Conservation (phyloP, 768 basidiomycete species). For the Mycena galericulata region DNA sequence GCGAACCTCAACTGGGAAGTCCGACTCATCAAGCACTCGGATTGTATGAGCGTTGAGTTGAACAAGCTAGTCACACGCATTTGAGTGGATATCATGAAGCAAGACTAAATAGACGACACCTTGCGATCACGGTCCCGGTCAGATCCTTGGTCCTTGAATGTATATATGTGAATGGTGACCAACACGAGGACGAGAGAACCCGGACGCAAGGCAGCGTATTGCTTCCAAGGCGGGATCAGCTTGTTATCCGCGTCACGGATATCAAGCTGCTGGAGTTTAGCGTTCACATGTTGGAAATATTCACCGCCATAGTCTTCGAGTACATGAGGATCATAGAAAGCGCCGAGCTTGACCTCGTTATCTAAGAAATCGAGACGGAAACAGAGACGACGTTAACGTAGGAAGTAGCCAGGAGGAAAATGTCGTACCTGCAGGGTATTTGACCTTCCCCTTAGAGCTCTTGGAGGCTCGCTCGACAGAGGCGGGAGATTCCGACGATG, state of each 20-base stretch:
- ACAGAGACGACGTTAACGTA: too few species aligned
- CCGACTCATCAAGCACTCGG: not conserved
- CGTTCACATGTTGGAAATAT: slow-evolving; percentile 16
- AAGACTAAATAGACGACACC: not conserved
- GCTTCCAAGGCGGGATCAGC: slow-evolving; percentile 14
- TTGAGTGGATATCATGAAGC: not conserved
- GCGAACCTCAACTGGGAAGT: not conserved
- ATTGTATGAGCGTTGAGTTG: not conserved
- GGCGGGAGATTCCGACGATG: too few species aligned
- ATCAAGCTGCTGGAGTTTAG: slow-evolving; percentile 14
- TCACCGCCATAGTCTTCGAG: slow-evolving; percentile 8
- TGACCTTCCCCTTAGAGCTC: too few species aligned
- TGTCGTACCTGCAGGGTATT: too few species aligned
- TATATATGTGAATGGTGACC: not conserved
- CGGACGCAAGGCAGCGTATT: not conserved
- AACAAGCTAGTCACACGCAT: not conserved
- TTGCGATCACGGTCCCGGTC: too few species aligned
- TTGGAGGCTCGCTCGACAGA: too few species aligned
- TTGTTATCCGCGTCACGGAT: not conserved
- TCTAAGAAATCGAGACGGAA: too few species aligned
- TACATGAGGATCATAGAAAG: slow-evolving; percentile 21
- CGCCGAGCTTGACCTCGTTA: not conserved
- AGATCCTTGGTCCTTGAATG: too few species aligned
- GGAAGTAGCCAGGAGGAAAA: too few species aligned
- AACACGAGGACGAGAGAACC: not conserved